phyloP scores from a whole-genome alignment of 2,329 filamentous ascomycete genomes.

The Aureobasidium leucospermi region DNA sequence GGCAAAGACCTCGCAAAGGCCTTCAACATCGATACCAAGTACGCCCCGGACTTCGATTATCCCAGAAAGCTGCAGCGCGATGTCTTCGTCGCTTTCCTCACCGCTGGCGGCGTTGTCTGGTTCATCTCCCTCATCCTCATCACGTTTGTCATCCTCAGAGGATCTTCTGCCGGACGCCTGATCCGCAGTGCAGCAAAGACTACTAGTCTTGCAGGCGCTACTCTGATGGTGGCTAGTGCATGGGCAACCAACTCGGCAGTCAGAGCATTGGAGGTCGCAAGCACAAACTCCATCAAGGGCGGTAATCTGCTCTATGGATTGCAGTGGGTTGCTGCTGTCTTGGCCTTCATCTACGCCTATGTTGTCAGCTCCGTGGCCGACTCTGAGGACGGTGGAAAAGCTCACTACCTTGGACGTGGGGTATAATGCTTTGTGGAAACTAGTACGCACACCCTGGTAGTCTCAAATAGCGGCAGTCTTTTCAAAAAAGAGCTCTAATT shows the following conservation, averaged over 20 bases:
- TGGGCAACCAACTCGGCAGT: constrained; percentile 15
- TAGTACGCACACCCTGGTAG: too few relatives aligned
- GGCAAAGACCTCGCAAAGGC: constrained; percentile 7
- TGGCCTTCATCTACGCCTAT: constrained; percentile 13
- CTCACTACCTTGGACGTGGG: neutral
- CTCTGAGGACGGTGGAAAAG: neutral
- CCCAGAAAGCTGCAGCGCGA: constrained; percentile 13
- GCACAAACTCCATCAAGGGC: neutral
- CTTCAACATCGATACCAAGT: constrained; percentile 5
- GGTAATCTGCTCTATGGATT: constrained; percentile 13
- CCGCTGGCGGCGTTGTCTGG: constrained; percentile 17
- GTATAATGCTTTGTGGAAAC: too few relatives aligned
- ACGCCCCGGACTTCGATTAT: constrained; percentile 7
- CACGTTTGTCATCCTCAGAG: constrained; percentile 14
- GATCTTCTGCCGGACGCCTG: constrained; percentile 4
- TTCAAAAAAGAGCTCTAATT: too few relatives aligned
- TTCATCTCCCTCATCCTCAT: constrained; percentile 13
- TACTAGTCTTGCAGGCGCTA: constrained; percentile 6
- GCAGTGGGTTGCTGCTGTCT: constrained; percentile 16
- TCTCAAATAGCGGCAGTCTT: too few relatives aligned
- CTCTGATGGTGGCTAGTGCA: constrained; percentile 16
- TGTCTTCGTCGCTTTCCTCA: constrained; percentile 17
- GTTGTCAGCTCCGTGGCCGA: constrained; percentile 8
- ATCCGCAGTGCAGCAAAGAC: constrained; percentile 2
- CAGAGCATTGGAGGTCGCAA: constrained; percentile 9